Evolutionary conservation across 2,329 filamentous ascomycete species (phyloP).

Genomic region (Grosmannia serpens): DNA sequence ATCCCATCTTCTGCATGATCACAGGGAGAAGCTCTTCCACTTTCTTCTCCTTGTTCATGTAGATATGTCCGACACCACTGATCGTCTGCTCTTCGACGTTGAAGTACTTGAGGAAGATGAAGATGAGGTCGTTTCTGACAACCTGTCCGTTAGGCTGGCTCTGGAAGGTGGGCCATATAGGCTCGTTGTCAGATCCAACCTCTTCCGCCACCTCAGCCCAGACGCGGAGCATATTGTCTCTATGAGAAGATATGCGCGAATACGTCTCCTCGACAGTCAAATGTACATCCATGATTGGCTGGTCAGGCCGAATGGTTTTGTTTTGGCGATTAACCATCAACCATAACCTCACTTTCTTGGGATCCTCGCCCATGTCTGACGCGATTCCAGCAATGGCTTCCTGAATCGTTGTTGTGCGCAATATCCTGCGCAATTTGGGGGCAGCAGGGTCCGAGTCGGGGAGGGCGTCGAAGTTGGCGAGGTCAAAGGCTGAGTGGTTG

Average conservation of each 20-base stretch:
- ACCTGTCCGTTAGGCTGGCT: constrained; percentile 44
- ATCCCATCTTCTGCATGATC: constrained; percentile 75
- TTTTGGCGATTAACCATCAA: constrained; percentile 98
- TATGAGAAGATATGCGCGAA: constrained; percentile 38
- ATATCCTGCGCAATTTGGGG: constrained; percentile 60
- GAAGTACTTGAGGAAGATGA: constrained; percentile 90
- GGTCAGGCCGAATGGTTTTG: constrained; percentile 86
- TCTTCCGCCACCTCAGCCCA: constrained; percentile 75
- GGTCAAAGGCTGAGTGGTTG: constrained; percentile 71
- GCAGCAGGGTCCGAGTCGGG: constrained; percentile 48
- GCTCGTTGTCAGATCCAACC: constrained; percentile 53
- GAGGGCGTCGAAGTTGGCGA: constrained; percentile 57
- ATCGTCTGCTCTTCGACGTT: constrained; percentile 66
- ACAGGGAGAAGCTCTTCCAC: constrained; percentile 70
- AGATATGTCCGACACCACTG: constrained; percentile 69
- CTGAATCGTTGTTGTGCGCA: constrained; percentile 62
- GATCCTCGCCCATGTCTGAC: constrained; percentile 54
- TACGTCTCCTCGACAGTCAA: constrained; percentile 66
- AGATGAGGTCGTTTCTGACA: constrained; percentile 52
- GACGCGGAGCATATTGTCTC: constrained; percentile 65
- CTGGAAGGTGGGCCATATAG: constrained; percentile 58
- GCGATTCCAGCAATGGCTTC: constrained; percentile 66
- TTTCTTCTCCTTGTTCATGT: constrained; percentile 78
- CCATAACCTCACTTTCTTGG: constrained; percentile 72
- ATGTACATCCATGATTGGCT: constrained; percentile 65